Base-by-base conservation (phyloP, 2,329 filamentous ascomycete species). In the Colletotrichum lentis region DNA sequence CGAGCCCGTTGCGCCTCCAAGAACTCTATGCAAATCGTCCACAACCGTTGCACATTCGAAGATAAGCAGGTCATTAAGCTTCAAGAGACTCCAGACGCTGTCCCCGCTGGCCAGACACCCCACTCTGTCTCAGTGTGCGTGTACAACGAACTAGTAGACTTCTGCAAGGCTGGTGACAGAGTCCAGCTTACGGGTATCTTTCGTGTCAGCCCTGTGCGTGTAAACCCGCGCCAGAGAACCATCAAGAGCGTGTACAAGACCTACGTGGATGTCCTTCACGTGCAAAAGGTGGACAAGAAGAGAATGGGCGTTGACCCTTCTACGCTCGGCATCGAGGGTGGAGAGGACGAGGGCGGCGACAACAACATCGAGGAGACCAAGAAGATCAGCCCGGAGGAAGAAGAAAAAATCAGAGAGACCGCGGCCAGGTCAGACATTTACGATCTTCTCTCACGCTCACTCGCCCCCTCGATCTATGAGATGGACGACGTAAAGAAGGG, bases 401-500 rank as follows among this genome's bases (percentile, higher is more conserved):
- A 97, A 77, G 89, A 89, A 64, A 95, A 91, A 82, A 99, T 99
- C 77, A 91, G 88, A 74, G 89, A 87, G 67, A 96, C 92, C 12
- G 92, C 92, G 12, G 85, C 87, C 39, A 89, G 96, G 61, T 84
- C 90, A 1, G 96, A 99, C 77, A 90, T 99, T 62, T 99, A 99
- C 78, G 94, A 99, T 24, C 86, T 99, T 27, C 87, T 99, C 4
- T 87, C 96, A 20, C 89, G 95, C 44, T 98, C 95, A 1, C 84
- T 99, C 35, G 96, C 96, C 2, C 96, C 96, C 16, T 97, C 94
- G 68, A 91, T 99, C 75, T 97, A 96, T 81, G 96, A 99, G 80
- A 92, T 97, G 90, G 96, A 99, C 73, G 96, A 99, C 75, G 94
- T 98, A 55, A 99, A 99, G 85, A 99, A 99, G 81, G 96, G 96